Base-by-base conservation (phyloP, 116 monocot species). In the Cymodocea nodosa region DNA sequence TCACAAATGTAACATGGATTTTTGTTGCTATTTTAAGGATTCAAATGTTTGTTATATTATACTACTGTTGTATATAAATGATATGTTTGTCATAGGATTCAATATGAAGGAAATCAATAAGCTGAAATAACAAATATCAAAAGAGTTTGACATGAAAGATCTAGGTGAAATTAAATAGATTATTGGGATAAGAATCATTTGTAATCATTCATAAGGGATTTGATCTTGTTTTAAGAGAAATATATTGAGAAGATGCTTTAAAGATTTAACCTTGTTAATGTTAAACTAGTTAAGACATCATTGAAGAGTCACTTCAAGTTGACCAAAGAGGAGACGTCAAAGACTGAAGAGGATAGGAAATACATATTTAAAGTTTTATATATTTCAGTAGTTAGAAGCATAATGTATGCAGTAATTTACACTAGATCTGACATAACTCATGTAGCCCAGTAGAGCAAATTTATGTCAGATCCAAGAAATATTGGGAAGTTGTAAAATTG, bases 361-460 rank as follows among this genome's bases (percentile, higher is more conserved):
- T n/a, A 9, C 39, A 39, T 39, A 2, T 39, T 9, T 9, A 23
- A 16, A 15, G 51, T 70, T 49, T 50, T 12, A 4, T 60, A 70
- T 70, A 9, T 44, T 17, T 60, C 49, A 17, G 0, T 23, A 22
- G n/a, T 70, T 20, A 23, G 58, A 0, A 60, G 44, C 59, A 9
- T 70, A 2, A 70, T 60, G 49, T 70, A 70, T 60, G 59, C 60
- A 60, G 61, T 70, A 60, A 23, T 70, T 8, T 60, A 10, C 23
- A 61, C 70, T 12, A 61, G 0, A 18, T 44, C 44, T 8, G 19
- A 68, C 50, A 54, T 68, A 53, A 23, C 51, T 54, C 54, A 68
- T 55, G 10, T 18, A 54, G 24, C 55, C 16, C 50, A 48, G 59
- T 60, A 60, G 4, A 50, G 58, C n/a, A 59, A 7, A 25, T 70